Percentiles rank a stretch among this genome's conserved stretches.
These are phyloP conservation scores for Nemophila menziesii DNA, from an alignment of 257 asterid genomes.

Conservation along the genomic window DNA sequence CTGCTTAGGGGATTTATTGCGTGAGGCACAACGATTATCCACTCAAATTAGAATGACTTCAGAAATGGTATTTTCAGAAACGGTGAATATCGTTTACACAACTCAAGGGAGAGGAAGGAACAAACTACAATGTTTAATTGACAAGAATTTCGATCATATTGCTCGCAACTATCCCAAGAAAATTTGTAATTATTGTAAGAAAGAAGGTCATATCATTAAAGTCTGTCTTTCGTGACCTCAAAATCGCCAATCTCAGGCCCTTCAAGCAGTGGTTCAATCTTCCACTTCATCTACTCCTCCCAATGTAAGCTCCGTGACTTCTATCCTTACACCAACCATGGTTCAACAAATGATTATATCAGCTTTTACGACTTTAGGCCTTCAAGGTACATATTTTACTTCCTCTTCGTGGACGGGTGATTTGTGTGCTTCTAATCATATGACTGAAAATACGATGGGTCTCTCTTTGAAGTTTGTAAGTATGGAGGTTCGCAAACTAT, in stretches of 20 bases:
- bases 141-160: slow-evolving; percentile 5
- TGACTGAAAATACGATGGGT: neutral
- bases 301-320: neutral
- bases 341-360: slow-evolving; percentile 8
- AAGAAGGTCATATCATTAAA: slow-evolving; percentile 3
- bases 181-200: slow-evolving; percentile 9
- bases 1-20: too few species aligned
- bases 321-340: slow-evolving; percentile 1
- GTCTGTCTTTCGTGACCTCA: too few species aligned
- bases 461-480: slow-evolving; percentile 1
- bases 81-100: too few species aligned
- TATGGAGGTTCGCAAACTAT: too few species aligned
- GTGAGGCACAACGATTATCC: too few species aligned
- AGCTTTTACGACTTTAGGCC: too few species aligned
- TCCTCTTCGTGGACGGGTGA: slow-evolving; percentile 1
- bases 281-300: neutral
- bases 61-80: too few species aligned
- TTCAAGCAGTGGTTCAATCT: too few species aligned
- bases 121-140: too few species aligned
- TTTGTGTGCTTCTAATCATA: slow-evolving; percentile 8
- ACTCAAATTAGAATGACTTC: too few species aligned
- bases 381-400: slow-evolving; percentile 1
- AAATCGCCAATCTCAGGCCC: neutral
- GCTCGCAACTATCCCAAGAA: neutral
- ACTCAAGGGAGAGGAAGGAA: too few species aligned